Percentiles rank a stretch among this genome's conserved stretches.
phyloP scores from a whole-genome alignment of 208 protist genomes.

The Crithidia acanthocephali region DNA sequence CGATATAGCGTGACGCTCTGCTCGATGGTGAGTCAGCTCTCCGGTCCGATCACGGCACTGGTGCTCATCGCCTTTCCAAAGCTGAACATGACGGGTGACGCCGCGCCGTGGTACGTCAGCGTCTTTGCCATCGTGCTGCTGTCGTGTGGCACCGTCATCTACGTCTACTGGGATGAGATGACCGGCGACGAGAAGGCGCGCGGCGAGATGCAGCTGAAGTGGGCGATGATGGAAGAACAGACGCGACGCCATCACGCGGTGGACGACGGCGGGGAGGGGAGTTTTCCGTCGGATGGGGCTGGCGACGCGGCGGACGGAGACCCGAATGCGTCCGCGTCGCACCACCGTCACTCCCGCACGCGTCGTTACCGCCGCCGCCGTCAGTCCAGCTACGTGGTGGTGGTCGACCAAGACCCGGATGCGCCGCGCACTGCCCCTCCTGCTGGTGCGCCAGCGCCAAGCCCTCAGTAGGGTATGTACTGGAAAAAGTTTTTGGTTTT shows the following conservation, averaged over 20 bases:
- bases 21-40: conserved; percentile 67
- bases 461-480: not conserved
- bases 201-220: conserved; percentile 53
- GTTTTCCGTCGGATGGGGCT: too few relatives aligned
- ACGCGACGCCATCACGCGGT: conserved; percentile 11
- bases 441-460: not conserved
- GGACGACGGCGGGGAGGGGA: conserved; percentile 7
- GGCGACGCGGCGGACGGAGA: not conserved
- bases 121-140: conserved; percentile 38
- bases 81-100: conserved; percentile 52
- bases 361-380: conserved; percentile 26
- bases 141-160: conserved; percentile 40
- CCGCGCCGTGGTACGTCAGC: conserved; percentile 48
- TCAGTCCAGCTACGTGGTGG: conserved; percentile 22
- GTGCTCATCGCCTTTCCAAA: conserved; percentile 44
- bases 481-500: too few relatives aligned
- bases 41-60: conserved; percentile 55
- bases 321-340: not conserved
- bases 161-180: conserved; percentile 61
- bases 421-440: not conserved
- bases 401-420: conserved; percentile 19
- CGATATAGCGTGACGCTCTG: conserved; percentile 73
- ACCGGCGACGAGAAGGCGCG: conserved; percentile 42
- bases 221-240: conserved; percentile 26
- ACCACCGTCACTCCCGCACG: conserved; percentile 16